Conservation (phyloP, 257 asterid species). For the Solanum sitiens region DNA sequence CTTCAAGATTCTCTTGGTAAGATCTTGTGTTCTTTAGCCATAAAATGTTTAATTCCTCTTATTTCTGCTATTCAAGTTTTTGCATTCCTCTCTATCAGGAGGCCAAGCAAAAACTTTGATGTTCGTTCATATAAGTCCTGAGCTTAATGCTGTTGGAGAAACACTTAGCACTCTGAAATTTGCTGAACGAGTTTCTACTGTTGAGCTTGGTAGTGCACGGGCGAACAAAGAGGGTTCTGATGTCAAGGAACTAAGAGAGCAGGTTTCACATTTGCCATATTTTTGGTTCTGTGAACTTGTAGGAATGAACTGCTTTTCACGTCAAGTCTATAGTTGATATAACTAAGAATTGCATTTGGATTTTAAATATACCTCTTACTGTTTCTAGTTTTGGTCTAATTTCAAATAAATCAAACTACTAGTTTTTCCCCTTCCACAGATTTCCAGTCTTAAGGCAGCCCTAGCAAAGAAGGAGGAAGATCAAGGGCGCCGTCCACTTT, state of each 20-base stretch:
- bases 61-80: background rate
- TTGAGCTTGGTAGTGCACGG: conserved; percentile 76
- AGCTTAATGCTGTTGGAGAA: conserved; percentile 62
- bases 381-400: background rate
- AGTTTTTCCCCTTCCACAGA: conserved; percentile 25
- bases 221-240: conserved; percentile 62
- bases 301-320: background rate
- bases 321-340: background rate
- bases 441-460: conserved; percentile 61
- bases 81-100: conserved; percentile 28
- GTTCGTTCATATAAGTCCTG: conserved; percentile 88
- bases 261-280: conserved; percentile 29
- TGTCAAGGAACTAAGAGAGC: conserved; percentile 71
- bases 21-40: background rate
- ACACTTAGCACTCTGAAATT: conserved; percentile 79
- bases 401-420: background rate
- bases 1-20: conserved; percentile 86
- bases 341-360: background rate
- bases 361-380: background rate
- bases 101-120: conserved; percentile 81
- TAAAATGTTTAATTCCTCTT: background rate
- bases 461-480: conserved; percentile 55
- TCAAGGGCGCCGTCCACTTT: conserved; percentile 8
- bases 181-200: conserved; percentile 83
- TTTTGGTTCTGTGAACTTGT: background rate